Percentiles rank a stretch among this genome's conserved stretches.
These are phyloP conservation scores for Syncephalastrum monosporum DNA, from an alignment of 371 early-diverging fungal species.

Conservation along the genomic window DNA sequence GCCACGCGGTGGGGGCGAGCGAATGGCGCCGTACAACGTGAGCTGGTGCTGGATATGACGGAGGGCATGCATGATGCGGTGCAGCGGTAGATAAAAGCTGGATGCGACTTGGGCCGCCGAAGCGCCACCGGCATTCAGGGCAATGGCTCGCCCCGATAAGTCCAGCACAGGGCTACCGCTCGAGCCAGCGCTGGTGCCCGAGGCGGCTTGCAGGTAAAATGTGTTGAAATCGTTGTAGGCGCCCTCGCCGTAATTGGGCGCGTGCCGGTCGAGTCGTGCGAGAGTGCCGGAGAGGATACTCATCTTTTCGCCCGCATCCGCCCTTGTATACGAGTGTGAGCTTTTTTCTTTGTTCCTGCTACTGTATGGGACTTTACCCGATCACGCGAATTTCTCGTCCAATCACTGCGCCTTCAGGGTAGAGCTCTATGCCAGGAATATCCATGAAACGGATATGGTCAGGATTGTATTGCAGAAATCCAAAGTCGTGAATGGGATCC, in stretches of 20 bases:
- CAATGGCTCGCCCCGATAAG: slow-evolving; percentile 68
- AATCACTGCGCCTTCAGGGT: slow-evolving; percentile 74
- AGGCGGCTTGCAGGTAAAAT: slow-evolving; percentile 70
- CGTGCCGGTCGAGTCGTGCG: slow-evolving; percentile 75
- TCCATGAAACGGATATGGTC: slow-evolving; percentile 73
- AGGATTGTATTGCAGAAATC: slow-evolving; percentile 76
- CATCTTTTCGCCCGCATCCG: slow-evolving; percentile 28
- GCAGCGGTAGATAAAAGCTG: slow-evolving; percentile 56
- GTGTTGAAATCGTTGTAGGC: slow-evolving; percentile 74
- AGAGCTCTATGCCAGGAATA: slow-evolving; percentile 65
- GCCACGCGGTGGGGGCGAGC: slow-evolving; percentile 67
- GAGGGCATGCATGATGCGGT: slow-evolving; percentile 69
- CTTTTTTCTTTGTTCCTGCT: slow-evolving; percentile 3
- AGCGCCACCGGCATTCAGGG: slow-evolving; percentile 65
- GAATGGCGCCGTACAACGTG: slow-evolving; percentile 5
- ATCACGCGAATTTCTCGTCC: slow-evolving; percentile 84
- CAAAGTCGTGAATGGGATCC: slow-evolving; percentile 91
- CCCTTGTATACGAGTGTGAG: not conserved
- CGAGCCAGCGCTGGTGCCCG: slow-evolving; percentile 68
- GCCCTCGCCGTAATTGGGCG: slow-evolving; percentile 72
- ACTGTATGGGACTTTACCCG: slow-evolving; percentile 36
- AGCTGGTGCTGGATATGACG: slow-evolving; percentile 47
- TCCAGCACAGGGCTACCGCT: slow-evolving; percentile 68
- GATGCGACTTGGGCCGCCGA: slow-evolving; percentile 46
- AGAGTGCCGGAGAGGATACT: slow-evolving; percentile 65